A percentile compares a stretch with the other conserved stretches of the same genome.
These are phyloP conservation scores for Phytophthora melonis DNA, from an alignment of 352 stramenopile genomes.

Conservation along the genomic window DNA sequence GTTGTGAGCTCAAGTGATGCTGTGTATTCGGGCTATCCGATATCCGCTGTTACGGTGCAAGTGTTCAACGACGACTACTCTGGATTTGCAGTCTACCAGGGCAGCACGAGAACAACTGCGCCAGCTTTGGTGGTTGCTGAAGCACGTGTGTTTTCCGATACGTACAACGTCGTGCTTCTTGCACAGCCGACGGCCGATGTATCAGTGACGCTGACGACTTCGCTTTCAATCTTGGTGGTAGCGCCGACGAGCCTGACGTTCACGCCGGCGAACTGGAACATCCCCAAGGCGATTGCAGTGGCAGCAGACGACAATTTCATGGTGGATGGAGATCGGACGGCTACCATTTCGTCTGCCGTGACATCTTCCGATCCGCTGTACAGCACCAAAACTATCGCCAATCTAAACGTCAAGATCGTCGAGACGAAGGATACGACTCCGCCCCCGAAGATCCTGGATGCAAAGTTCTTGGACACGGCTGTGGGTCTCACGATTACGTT, in stretches of 20 bases:
- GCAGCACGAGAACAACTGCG: conserved; percentile 36
- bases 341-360: conserved; percentile 40
- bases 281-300: conserved; percentile 48
- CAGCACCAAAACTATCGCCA: conserved; percentile 25
- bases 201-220: conserved; percentile 40
- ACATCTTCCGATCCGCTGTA: conserved; percentile 47
- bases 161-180: conserved; percentile 59
- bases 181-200: conserved; percentile 58
- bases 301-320: conserved; percentile 59
- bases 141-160: conserved; percentile 49
- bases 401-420: conserved; percentile 59
- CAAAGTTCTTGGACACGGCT: conserved; percentile 63
- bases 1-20: conserved; percentile 46
- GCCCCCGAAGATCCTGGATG: conserved; percentile 59
- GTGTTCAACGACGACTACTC: conserved; percentile 67
- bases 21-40: conserved; percentile 38
- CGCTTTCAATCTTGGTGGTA: conserved; percentile 51
- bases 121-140: conserved; percentile 62
- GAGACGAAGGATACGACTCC: conserved; percentile 71
- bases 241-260: conserved; percentile 47
- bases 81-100: conserved; percentile 54
- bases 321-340: conserved; percentile 52
- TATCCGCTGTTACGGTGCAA: conserved; percentile 43
- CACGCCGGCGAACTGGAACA: conserved; percentile 59
- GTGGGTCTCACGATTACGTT: conserved; percentile 56